Evolutionary conservation across 768 basidiomycete species (phyloP).

Genomic region (Tylopilus vinaceipallidus): DNA sequence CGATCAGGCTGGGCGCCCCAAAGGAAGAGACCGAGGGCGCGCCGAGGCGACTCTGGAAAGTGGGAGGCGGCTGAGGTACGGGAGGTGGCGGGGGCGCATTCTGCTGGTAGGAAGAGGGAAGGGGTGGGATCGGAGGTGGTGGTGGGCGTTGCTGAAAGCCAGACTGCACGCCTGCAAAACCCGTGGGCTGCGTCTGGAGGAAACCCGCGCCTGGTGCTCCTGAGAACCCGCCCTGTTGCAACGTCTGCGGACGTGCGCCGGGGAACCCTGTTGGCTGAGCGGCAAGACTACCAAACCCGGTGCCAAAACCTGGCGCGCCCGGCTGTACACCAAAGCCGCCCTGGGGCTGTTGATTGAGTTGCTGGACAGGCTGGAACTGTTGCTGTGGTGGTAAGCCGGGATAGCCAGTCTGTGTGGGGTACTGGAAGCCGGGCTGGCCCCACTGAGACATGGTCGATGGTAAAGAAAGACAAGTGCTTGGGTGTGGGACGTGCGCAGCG

Average conservation of each 20-base stretch:
- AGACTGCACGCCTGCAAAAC: constrained; percentile 33
- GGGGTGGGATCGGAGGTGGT: constrained; percentile 62
- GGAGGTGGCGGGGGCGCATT: constrained; percentile 38
- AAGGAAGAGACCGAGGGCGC: constrained; percentile 23
- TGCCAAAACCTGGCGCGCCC: constrained; percentile 29
- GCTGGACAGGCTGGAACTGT: constrained; percentile 37
- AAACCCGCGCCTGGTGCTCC: constrained; percentile 35
- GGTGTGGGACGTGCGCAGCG: too few relatives aligned
- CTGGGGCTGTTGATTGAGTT: constrained; percentile 41
- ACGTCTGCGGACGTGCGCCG: constrained; percentile 37
- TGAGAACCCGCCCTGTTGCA: constrained; percentile 45
- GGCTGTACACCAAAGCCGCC: constrained; percentile 28
- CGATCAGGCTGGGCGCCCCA: constrained; percentile 8
- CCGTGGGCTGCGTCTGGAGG: constrained; percentile 52
- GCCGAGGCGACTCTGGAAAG: constrained; percentile 50
- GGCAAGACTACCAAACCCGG: constrained; percentile 41
- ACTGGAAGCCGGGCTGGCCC: constrained; percentile 69
- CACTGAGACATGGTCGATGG: constrained; percentile 78
- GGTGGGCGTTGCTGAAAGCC: constrained; percentile 36
- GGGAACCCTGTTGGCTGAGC: constrained; percentile 63
- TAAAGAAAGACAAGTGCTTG: too few relatives aligned
- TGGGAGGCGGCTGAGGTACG: constrained; percentile 38
- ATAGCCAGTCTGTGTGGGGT: constrained; percentile 73
- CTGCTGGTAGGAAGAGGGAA: constrained; percentile 62
- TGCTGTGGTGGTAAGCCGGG: constrained; percentile 47